A percentile compares a stretch with the other conserved stretches of the same genome.
Evolutionary conservation across 2,329 filamentous ascomycete species (phyloP).

Genomic region (Hypoxylon sp.): DNA sequence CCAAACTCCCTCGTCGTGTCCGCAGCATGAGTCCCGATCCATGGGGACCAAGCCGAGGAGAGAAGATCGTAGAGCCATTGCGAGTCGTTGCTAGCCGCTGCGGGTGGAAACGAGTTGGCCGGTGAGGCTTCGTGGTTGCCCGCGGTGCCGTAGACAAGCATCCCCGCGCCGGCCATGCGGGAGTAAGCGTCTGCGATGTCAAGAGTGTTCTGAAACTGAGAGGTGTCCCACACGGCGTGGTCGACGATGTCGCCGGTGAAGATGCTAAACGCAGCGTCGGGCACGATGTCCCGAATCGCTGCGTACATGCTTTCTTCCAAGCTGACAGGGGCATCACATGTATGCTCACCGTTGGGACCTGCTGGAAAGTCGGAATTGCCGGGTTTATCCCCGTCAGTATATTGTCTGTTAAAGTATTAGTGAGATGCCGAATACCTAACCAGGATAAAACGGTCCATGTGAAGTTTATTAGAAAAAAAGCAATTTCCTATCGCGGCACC

Average conservation of each 20-base stretch:
- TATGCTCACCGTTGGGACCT: conserved; percentile 65
- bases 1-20: conserved; percentile 58
- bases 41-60: conserved; percentile 60
- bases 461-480: too few relatives aligned
- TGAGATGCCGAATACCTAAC: background rate
- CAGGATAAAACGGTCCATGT: background rate
- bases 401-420: conserved; percentile 54
- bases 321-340: conserved; percentile 64
- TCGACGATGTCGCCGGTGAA: conserved; percentile 72
- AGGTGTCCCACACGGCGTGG: conserved; percentile 64
- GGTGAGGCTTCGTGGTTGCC: conserved; percentile 71
- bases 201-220: conserved; percentile 49
- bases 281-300: conserved; percentile 61
- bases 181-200: conserved; percentile 61
- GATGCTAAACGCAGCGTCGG: conserved; percentile 65
- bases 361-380: conserved; percentile 64
- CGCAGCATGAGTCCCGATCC: conserved; percentile 59
- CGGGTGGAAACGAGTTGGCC: conserved; percentile 64
- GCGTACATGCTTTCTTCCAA: conserved; percentile 69
- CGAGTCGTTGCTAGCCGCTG: conserved; percentile 52
- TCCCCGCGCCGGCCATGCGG: conserved; percentile 59
- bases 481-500: too few relatives aligned
- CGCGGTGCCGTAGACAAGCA: conserved; percentile 64
- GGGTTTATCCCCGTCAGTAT: conserved; percentile 61
- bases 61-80: conserved; percentile 68